A percentile compares a stretch with the other conserved stretches of the same genome.
These are phyloP conservation scores for Astrephomene gubernaculifera DNA, from an alignment of 139 green algal genomes.

Conservation along the genomic window DNA sequence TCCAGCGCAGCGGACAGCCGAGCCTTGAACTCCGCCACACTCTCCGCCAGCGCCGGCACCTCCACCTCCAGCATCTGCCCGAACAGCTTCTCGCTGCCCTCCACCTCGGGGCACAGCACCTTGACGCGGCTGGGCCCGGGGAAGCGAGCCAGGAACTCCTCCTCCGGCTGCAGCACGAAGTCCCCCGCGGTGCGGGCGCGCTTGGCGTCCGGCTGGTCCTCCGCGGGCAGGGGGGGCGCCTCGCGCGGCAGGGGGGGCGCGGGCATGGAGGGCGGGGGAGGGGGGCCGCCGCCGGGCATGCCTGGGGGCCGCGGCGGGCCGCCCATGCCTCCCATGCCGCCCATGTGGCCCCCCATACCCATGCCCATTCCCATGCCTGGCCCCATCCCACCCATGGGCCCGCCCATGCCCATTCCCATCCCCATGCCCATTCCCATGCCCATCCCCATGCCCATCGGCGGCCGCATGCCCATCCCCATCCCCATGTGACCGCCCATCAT, in stretches of 20 bases:
- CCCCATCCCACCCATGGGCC: constrained; percentile 26
- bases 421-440: constrained; percentile 10
- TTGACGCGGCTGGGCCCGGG: constrained; percentile 28
- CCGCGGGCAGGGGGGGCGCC: constrained; percentile 53
- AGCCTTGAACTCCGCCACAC: constrained; percentile 74
- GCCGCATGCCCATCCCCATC: neutral
- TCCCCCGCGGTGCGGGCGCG: constrained; percentile 57
- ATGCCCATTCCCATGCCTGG: constrained; percentile 44
- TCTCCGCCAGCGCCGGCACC: constrained; percentile 68
- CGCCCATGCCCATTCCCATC: constrained; percentile 22
- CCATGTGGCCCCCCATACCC: no score
- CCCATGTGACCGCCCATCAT: constrained; percentile 47
- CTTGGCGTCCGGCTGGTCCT: constrained; percentile 72
- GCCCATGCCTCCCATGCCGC: neutral
- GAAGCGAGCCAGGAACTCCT: constrained; percentile 80
- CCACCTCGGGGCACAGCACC: constrained; percentile 69
- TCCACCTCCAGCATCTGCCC: constrained; percentile 88
- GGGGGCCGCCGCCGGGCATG: constrained; percentile 23
- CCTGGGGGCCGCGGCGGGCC: neutral
- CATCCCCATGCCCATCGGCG: constrained; percentile 42
- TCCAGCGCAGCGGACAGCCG: constrained; percentile 71
- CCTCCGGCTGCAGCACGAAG: constrained; percentile 83
- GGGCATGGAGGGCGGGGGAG: neutral
- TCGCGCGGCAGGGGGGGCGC: constrained; percentile 48
- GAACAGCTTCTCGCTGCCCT: constrained; percentile 77